Conservation (phyloP, 1,139 yeast species). For the Pneumocystis jirovecii region DNA sequence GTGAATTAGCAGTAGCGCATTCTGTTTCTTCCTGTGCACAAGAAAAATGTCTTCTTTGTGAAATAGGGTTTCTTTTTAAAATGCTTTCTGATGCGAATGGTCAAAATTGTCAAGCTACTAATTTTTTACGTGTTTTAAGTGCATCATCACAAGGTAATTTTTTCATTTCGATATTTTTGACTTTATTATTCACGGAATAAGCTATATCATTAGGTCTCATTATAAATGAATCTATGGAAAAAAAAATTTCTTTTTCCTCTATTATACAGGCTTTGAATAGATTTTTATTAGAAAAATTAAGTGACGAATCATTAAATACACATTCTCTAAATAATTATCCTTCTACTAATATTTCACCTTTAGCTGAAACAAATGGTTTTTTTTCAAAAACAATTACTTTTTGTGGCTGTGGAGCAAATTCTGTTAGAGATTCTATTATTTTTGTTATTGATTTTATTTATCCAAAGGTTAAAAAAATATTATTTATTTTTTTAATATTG, state of each 20-base stretch:
- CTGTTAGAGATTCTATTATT: slow-evolving; percentile 11
- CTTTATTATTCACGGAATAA: slow-evolving; percentile 17
- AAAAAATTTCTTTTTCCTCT: slow-evolving; percentile 19
- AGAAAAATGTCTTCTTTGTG: slow-evolving; percentile 41
- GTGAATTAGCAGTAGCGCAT: slow-evolving; percentile 44
- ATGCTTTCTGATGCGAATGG: slow-evolving; percentile 79
- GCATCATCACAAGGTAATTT: not conserved
- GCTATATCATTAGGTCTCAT: slow-evolving; percentile 30
- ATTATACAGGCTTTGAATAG: slow-evolving; percentile 43
- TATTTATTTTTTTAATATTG: not conserved
- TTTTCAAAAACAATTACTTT: slow-evolving; percentile 27
- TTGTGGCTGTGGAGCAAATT: slow-evolving; percentile 14
- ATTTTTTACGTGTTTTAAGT: slow-evolving; percentile 41
- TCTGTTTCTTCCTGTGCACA: slow-evolving; percentile 42
- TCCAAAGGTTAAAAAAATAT: slow-evolving; percentile 10
- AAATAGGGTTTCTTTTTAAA: slow-evolving; percentile 76
- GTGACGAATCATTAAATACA: slow-evolving; percentile 28
- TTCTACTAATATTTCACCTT: not conserved
- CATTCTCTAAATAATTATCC: not conserved
- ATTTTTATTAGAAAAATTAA: slow-evolving; percentile 39
- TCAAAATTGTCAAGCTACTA: slow-evolving; percentile 52
- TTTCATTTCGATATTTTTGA: not conserved
- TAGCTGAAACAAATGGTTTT: slow-evolving; percentile 26
- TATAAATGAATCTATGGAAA: slow-evolving; percentile 34
- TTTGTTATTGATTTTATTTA: slow-evolving; percentile 16